Conservation (phyloP, 495 filamentous ascomycete species). For the Penicillium dipodomyicola region DNA sequence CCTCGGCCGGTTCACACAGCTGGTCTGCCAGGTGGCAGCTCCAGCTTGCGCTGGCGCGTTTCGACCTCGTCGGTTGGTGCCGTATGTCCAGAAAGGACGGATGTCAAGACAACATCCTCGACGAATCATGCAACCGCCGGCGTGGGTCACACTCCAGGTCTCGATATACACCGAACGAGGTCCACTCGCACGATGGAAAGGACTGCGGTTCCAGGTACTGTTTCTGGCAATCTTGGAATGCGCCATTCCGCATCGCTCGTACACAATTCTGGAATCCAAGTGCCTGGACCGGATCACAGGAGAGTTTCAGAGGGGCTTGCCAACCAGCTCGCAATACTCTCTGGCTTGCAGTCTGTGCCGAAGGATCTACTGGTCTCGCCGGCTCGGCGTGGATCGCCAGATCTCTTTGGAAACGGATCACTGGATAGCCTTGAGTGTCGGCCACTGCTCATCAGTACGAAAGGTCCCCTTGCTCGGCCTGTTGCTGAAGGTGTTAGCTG, state of each 20-base stretch:
- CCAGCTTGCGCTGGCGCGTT: slow-evolving; percentile 10
- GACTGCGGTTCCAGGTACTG: neutral
- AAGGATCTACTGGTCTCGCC: neutral
- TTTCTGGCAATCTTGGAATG: neutral
- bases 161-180: neutral
- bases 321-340: neutral
- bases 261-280: neutral
- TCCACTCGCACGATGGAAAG: neutral
- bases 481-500: slow-evolving; percentile 2
- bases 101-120: neutral
- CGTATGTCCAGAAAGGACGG: neutral
- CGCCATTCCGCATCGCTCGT: neutral
- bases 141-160: neutral
- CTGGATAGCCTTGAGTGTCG: neutral
- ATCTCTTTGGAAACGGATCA: neutral
- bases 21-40: neutral
- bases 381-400: slow-evolving; percentile 3
- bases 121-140: neutral
- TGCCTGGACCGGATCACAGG: neutral
- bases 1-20: neutral
- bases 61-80: neutral
- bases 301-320: neutral
- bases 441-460: neutral
- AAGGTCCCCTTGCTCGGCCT: neutral
- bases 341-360: neutral